Percentiles rank a stretch among this genome's conserved stretches.
These are phyloP conservation scores for Hibiscus tridactylites DNA, from an alignment of 345 rosid genomes.

Conservation along the genomic window DNA sequence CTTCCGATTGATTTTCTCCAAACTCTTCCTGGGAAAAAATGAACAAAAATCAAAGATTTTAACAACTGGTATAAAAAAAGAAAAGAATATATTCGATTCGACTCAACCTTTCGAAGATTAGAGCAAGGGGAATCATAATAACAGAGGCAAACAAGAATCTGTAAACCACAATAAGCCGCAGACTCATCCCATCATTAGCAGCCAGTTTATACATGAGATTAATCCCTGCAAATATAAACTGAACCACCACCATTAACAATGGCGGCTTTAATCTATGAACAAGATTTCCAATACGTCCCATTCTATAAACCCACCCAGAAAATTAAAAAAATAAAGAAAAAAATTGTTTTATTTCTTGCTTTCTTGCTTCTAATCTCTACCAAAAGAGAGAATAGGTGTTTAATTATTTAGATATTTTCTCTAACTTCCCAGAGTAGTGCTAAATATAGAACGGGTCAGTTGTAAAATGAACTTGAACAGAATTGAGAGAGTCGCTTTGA, in stretches of 20 bases:
- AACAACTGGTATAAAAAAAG: neutral
- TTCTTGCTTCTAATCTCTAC: too few species aligned
- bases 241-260: conserved; percentile 27
- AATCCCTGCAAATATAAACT: conserved; percentile 23
- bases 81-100: neutral
- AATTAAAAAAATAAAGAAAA: too few species aligned
- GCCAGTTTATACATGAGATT: conserved; percentile 32
- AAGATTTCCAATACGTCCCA: neutral
- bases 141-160: conserved; percentile 31
- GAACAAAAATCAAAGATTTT: neutral
- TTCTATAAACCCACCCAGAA: neutral
- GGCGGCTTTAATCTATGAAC: conserved; percentile 9
- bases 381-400: too few species aligned
- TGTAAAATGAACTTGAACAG: neutral
- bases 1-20: conserved; percentile 36
- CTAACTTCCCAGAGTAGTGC: neutral
- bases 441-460: neutral
- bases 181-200: conserved; percentile 31
- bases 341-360: too few species aligned
- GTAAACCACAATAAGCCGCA: conserved; percentile 32
- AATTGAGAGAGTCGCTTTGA: neutral
- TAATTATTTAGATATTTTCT: neutral
- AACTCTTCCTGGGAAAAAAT: conserved; percentile 6
- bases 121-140: conserved; percentile 28
- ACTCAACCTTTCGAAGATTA: conserved; percentile 31